Evolutionary conservation across 2,329 filamentous ascomycete genomes (phyloP).

Genomic region (Chaetomiaceae sp.): DNA sequence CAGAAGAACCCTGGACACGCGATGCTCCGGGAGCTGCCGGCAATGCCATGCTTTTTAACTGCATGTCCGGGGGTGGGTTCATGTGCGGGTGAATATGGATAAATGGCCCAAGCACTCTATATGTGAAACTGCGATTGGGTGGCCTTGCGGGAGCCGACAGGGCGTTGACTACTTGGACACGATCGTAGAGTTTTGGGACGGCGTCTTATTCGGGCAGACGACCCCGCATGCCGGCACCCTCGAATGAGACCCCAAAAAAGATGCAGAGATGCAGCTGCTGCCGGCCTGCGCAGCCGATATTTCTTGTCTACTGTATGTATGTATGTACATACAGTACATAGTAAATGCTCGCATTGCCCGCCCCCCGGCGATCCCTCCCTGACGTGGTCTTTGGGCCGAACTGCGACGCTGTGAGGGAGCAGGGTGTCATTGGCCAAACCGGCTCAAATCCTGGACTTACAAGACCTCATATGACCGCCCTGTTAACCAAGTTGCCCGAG

Average conservation of each 20-base stretch:
- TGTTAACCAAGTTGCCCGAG: not conserved
- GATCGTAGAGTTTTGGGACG: no score
- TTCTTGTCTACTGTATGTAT: no score
- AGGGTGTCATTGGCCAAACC: constrained; percentile 17
- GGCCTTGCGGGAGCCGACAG: constrained; percentile 9
- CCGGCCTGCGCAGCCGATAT: no score
- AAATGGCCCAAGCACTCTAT: constrained; percentile 15
- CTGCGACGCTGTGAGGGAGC: not conserved
- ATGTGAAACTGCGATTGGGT: constrained; percentile 15
- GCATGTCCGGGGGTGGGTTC: not conserved
- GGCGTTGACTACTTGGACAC: not conserved
- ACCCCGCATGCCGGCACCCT: constrained; percentile 1
- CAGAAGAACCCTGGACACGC: no score
- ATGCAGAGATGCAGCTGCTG: no score
- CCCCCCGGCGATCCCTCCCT: constrained; percentile 1
- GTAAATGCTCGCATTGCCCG: not conserved
- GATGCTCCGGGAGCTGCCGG: no score
- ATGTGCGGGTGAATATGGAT: constrained; percentile 20
- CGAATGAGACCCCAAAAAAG: no score
- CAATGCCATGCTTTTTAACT: not conserved
- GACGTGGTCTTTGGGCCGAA: not conserved
- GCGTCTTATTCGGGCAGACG: constrained; percentile 5
- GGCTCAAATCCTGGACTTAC: constrained; percentile 12
- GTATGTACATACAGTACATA: no score
- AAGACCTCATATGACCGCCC: not conserved